Conservation (phyloP, 768 basidiomycete genomes). For the Rhizopogon roseolus region DNA sequence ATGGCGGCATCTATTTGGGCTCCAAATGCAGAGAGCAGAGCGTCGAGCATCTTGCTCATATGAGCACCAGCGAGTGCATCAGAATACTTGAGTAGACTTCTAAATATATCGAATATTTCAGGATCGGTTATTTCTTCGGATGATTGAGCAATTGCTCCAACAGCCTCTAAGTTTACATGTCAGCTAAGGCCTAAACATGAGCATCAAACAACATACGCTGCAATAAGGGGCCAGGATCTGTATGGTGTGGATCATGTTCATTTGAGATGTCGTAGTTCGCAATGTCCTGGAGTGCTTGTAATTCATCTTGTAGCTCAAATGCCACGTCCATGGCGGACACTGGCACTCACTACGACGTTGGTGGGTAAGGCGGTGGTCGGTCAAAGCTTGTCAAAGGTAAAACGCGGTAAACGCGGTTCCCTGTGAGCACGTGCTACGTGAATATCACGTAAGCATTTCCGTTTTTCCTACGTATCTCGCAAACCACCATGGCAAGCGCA, state of each 20-base stretch:
- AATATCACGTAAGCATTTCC: slow-evolving; percentile 7
- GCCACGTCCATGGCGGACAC: slow-evolving; percentile 27
- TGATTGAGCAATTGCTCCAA: slow-evolving; percentile 73
- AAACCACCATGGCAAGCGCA: slow-evolving; percentile 21
- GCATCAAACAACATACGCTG: slow-evolving; percentile 40
- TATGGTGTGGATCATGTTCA: slow-evolving; percentile 58
- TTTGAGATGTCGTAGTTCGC: slow-evolving; percentile 61
- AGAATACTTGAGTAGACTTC: slow-evolving; percentile 75
- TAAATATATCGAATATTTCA: slow-evolving; percentile 76
- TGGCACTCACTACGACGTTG: neutral
- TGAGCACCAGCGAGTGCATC: slow-evolving; percentile 54
- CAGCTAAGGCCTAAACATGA: slow-evolving; percentile 1
- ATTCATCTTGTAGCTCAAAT: slow-evolving; percentile 80
- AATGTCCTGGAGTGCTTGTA: slow-evolving; percentile 58
- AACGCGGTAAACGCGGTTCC: slow-evolving; percentile 8
- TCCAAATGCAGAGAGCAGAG: slow-evolving; percentile 70
- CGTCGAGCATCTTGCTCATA: slow-evolving; percentile 87
- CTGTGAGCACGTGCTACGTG: slow-evolving; percentile 23
- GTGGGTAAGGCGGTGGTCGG: neutral
- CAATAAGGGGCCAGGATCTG: slow-evolving; percentile 51
- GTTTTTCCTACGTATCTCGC: neutral
- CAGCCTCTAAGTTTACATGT: slow-evolving; percentile 48
- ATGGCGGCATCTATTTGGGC: slow-evolving; percentile 69
- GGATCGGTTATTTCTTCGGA: slow-evolving; percentile 67
- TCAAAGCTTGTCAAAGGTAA: neutral